Base-by-base conservation (phyloP, 2,329 filamentous ascomycete genomes). In the Allantophomopsis cytisporea region DNA sequence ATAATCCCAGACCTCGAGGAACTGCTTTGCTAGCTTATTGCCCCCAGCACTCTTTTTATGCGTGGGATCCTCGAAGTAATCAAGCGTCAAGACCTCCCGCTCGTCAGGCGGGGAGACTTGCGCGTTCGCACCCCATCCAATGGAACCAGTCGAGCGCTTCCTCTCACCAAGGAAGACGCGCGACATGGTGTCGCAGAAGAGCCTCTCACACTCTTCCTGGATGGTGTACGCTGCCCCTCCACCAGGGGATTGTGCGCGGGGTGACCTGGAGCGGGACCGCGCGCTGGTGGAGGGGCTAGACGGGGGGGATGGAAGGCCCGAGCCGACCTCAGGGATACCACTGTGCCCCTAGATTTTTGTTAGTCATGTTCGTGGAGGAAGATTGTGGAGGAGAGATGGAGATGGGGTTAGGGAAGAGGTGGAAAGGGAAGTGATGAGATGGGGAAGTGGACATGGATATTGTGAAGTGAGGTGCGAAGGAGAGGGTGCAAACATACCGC, bases 161-260 rank as follows among this genome's bases (percentile, higher is more conserved):
- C 81, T 79, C 86, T 93, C 87, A 94, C 85, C 88, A 73, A 82
- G 83, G 78, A 95, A 94, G 71, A 84, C 82, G 69, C 80, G 69
- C 68, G 76, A 83, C 79, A 94, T 84, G 74, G 80, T 81, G 81
- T 89, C 86, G 69, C 88, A 94, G 77, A 94, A 94, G 81, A 94
- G 89, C 74, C 88, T 95, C 87, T 94, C 88, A 94, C 88, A 94
- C 85, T 94, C 87, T 87, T 83, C 87, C 84, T 83, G 87, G 74
- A 94, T 94, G 70, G 80, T 80, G 67, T 84, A 78, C 83, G 85
- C 79, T 80, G 87, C 87, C 86, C 87, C 87, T 83, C 83, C 83
- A 81, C 72, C 73, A 59, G 73, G 69, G 60, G 64, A 58, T 60
- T 51, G 54, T 36, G 41, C 49, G 40, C 36, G 51, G 42, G 51